Percentiles rank a stretch among this genome's conserved stretches.
These are phyloP conservation scores for sunflower (Helianthus annuus) DNA, from an alignment of 129 eudicot species.

Conservation along the genomic window DNA sequence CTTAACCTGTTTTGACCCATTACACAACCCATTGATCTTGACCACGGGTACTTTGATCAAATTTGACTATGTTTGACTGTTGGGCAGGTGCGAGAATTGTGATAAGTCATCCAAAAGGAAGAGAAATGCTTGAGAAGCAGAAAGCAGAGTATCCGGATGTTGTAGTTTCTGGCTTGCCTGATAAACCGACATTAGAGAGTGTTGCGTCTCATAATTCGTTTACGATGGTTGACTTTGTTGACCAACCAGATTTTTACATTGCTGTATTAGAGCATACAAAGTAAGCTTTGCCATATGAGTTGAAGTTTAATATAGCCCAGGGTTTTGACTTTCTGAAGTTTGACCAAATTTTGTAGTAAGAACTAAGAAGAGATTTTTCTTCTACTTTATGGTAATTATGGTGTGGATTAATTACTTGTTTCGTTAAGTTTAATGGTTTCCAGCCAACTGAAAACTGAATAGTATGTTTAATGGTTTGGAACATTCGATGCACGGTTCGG, in stretches of 20 bases:
- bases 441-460: too few relatives aligned
- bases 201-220: conserved; percentile 51
- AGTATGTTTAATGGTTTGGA: too few relatives aligned
- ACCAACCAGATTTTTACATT: conserved; percentile 67
- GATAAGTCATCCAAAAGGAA: conserved; percentile 87
- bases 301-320: too few relatives aligned
- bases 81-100: conserved; percentile 78
- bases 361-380: too few relatives aligned
- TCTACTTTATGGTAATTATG: too few relatives aligned
- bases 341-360: conserved; percentile 8
- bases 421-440: background rate
- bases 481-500: too few relatives aligned
- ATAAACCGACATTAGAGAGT: conserved; percentile 44
- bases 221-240: conserved; percentile 51
- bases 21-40: background rate
- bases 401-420: background rate
- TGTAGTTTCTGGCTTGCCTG: conserved; percentile 67
- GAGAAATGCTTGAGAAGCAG: conserved; percentile 62
- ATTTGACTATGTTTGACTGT: background rate
- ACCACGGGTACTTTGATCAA: conserved; percentile 18
- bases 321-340: background rate
- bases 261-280: conserved; percentile 55
- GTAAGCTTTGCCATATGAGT: conserved; percentile 14
- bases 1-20: background rate
- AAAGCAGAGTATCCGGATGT: conserved; percentile 54